Percentiles rank a stretch among this genome's conserved stretches.
Evolutionary conservation across 768 basidiomycete genomes (phyloP).

Genomic region (Pulveroboletus sp.): DNA sequence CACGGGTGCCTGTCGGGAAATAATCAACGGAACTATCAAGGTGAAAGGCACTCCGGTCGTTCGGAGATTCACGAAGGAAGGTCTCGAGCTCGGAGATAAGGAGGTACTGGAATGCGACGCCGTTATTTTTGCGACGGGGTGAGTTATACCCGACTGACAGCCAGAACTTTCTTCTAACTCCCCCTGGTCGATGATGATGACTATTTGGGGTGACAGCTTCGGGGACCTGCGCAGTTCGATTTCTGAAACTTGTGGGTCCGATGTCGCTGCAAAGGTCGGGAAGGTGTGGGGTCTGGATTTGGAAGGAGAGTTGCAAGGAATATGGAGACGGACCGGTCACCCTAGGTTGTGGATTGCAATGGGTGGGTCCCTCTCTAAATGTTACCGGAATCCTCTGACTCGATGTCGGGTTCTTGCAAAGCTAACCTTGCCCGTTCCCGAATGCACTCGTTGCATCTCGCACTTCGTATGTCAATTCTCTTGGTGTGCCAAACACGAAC

Average conservation of each 20-base stretch:
- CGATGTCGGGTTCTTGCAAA: constrained; percentile 1
- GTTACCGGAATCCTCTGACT: not conserved
- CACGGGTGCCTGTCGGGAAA: constrained; percentile 41
- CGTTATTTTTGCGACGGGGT: constrained; percentile 35
- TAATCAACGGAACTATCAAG: constrained; percentile 49
- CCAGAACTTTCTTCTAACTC: not conserved
- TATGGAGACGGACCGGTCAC: constrained; percentile 31
- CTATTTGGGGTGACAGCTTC: constrained; percentile 32
- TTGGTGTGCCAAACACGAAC: not conserved
- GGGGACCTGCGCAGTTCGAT: constrained; percentile 42
- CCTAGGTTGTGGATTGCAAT: constrained; percentile 35
- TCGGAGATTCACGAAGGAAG: constrained; percentile 24
- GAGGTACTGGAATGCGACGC: constrained; percentile 26
- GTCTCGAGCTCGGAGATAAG: constrained; percentile 29
- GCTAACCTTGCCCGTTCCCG: constrained; percentile 23
- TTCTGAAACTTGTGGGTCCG: constrained; percentile 43
- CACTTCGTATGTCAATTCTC: constrained; percentile 22
- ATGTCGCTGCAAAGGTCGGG: constrained; percentile 42
- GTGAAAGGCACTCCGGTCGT: constrained; percentile 38
- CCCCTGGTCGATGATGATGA: not conserved
- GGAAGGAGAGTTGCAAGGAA: constrained; percentile 58
- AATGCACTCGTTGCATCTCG: constrained; percentile 28
- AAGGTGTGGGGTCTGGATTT: constrained; percentile 62
- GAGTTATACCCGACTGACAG: not conserved
- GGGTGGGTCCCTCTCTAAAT: constrained; percentile 11